Evolutionary conservation across 176 grass and related monocot genomes (phyloP).

Genomic region (Themeda triandra): DNA sequence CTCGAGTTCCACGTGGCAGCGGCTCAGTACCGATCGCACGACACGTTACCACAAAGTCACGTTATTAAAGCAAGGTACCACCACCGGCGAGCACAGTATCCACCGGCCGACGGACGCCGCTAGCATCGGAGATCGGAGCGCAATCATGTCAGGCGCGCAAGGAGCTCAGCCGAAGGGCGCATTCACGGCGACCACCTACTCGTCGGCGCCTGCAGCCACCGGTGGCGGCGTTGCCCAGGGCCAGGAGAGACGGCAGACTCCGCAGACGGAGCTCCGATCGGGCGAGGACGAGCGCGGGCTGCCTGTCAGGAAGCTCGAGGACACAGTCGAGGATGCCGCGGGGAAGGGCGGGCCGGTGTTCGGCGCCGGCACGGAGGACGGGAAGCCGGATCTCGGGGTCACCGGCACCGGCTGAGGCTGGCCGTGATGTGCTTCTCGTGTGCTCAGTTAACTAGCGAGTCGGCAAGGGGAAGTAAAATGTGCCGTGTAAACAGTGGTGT

Average conservation of each 20-base stretch:
- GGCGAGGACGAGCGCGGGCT: slow-evolving; percentile 41
- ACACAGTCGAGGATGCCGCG: slow-evolving; percentile 48
- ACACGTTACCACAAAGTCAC: background rate
- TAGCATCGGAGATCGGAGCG: background rate
- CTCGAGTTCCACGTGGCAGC: background rate
- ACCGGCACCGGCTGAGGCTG: slow-evolving; percentile 45
- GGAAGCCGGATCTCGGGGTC: slow-evolving; percentile 55
- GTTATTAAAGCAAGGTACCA: background rate
- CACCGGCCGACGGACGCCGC: background rate
- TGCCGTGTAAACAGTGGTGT: background rate
- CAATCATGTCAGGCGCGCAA: slow-evolving; percentile 66
- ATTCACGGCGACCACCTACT: slow-evolving; percentile 67
- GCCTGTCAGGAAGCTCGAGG: slow-evolving; percentile 49
- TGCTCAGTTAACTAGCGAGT: background rate
- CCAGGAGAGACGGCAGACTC: slow-evolving; percentile 24
- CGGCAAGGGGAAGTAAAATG: background rate
- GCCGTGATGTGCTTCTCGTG: background rate
- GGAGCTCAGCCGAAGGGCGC: slow-evolving; percentile 70
- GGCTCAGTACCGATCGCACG: background rate
- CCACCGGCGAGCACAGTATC: background rate
- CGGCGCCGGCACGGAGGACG: slow-evolving; percentile 46
- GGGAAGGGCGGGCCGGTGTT: slow-evolving; percentile 71
- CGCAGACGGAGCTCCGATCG: slow-evolving; percentile 34
- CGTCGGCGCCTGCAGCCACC: background rate
- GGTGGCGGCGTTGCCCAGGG: background rate